Conservation (phyloP, 2,329 filamentous ascomycete species). For the Kalaharituber pfeilii region DNA sequence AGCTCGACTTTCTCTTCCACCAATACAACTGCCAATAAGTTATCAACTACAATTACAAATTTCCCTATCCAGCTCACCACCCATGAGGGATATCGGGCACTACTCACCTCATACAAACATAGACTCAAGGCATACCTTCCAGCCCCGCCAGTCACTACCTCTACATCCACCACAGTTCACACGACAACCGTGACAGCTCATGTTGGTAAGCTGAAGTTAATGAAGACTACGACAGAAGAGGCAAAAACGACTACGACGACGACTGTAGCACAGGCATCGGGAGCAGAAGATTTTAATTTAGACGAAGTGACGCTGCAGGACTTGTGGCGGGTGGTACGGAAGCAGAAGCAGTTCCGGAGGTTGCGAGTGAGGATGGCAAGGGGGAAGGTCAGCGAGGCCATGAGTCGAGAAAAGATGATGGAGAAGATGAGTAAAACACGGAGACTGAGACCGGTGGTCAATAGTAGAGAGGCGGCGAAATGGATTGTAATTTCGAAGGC, state of each 20-base stretch:
- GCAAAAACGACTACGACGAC: too few relatives aligned
- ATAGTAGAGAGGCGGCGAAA: not conserved
- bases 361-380: not conserved
- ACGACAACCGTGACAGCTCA: not conserved
- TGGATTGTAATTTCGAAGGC: not conserved
- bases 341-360: not conserved
- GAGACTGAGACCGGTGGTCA: not conserved
- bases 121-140: too few relatives aligned
- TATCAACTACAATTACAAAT: too few relatives aligned
- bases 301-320: not conserved
- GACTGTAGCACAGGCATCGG: too few relatives aligned
- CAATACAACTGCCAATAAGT: too few relatives aligned
- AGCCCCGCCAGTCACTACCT: not conserved
- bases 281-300: too few relatives aligned
- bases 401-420: not conserved
- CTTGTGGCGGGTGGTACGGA: not conserved
- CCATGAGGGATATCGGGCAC: slow-evolving; percentile 17
- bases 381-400: not conserved
- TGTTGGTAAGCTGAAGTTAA: not conserved
- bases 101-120: not conserved
- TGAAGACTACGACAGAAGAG: not conserved
- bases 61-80: slow-evolving; percentile 40
- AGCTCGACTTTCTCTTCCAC: too few relatives aligned
- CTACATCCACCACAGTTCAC: not conserved
- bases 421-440: not conserved